Evolutionary conservation across 495 filamentous ascomycete species (phyloP).

Genomic region (Neurospora sp.): DNA sequence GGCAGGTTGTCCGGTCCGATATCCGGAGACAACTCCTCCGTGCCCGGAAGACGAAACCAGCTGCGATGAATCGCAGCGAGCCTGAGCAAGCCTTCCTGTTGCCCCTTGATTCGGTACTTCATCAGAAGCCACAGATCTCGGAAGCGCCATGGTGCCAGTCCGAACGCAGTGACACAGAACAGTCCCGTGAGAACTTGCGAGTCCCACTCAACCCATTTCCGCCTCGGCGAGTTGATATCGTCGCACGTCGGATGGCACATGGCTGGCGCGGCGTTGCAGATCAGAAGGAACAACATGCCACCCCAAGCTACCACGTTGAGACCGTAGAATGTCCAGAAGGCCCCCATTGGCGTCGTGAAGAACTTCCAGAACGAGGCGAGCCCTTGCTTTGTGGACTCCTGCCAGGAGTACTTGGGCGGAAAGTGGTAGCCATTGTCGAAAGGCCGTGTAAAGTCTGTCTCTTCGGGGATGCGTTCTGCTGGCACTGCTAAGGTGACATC

Average conservation of each 20-base stretch:
- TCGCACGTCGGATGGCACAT: conserved; percentile 72
- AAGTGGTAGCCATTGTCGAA: conserved; percentile 58
- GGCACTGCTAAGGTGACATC: conserved; percentile 4
- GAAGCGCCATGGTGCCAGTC: conserved; percentile 76
- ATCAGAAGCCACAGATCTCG: conserved; percentile 65
- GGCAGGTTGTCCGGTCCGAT: conserved; percentile 38
- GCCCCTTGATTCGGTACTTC: conserved; percentile 46
- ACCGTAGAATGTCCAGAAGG: conserved; percentile 66
- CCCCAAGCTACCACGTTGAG: conserved; percentile 82
- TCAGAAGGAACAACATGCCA: conserved; percentile 77
- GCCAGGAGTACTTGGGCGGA: conserved; percentile 54
- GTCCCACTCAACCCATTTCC: conserved; percentile 77
- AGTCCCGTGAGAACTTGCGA: conserved; percentile 75
- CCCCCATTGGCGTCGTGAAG: conserved; percentile 55
- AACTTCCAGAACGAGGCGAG: conserved; percentile 47
- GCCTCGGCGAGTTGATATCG: conserved; percentile 59
- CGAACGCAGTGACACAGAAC: conserved; percentile 82
- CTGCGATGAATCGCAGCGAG: conserved; percentile 56
- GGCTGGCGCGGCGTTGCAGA: conserved; percentile 62
- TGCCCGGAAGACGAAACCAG: conserved; percentile 61
- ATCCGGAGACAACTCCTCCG: conserved; percentile 32
- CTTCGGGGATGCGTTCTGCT: not conserved
- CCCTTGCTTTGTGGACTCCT: conserved; percentile 45
- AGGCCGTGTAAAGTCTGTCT: conserved; percentile 9
- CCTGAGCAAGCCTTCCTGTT: conserved; percentile 43